Base-by-base conservation (phyloP, 352 stramenopile species). In the Phytophthora sp. region DNA sequence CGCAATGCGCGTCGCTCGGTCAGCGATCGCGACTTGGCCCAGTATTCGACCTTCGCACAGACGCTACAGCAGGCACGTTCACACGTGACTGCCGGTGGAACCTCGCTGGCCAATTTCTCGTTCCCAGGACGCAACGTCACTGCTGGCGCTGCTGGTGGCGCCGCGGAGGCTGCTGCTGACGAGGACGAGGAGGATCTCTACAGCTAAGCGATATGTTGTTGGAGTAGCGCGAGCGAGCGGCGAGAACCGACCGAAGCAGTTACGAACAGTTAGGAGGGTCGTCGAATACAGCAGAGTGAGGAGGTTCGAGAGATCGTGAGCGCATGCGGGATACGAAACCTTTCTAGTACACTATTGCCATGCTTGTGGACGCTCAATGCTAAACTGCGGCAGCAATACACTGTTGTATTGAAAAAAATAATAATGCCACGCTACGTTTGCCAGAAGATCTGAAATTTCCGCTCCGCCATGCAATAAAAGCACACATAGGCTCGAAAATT, bases 131-230 rank as follows among this genome's bases (percentile, higher is more conserved):
- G 77, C 66, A 91, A 87, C 46, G 75, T 86, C 41, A 84, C 66
- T 51, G 74, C 77, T 45, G 73, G 57, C 6, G 55, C 38, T 39
- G 63, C 66, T 47, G 86, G 63, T 44, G 90, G 74, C 31, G 80
- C 71, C 7, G 69, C 79, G 1, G 80, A 79, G 5, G 89, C 79
- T 16, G 95, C 88, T 8, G 94, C 98, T 31, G 94, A 98, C 52
- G 96, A 99, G 67, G 94, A 98, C 46, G 96, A 99, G 71, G 97
- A 99, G 76, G 97, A 99, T 74, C 87, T 99, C 52, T 99, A 99
- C 89, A 98, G 91, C 78, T 99, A 91, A 78, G 84, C 61, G 51
- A 69, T 52, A 63, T 33, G 45, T 18, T 57, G 33, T 35, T 63
- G 55, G 39, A 63, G 23, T 24, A 58, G 39, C 38, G 46, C 31